These are phyloP conservation scores for Phytophthora capsici DNA, from an alignment of 352 stramenopile genomes.

Conservation along the genomic window DNA sequence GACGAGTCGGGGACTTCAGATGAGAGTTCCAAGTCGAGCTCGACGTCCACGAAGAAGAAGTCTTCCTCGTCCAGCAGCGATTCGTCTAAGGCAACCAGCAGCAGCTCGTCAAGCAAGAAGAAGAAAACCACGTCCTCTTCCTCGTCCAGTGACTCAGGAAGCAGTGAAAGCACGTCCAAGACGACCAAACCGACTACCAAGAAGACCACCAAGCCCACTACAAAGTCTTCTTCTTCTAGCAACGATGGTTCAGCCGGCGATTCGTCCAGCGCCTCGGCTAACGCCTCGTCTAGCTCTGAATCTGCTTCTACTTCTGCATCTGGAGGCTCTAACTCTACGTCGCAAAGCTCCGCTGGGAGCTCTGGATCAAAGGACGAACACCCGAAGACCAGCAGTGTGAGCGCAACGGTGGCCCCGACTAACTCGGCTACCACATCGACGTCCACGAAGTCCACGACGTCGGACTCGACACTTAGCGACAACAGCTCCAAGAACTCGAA, in stretches of 20 bases:
- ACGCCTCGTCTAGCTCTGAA: conserved; percentile 17
- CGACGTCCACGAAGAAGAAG: conserved; percentile 32
- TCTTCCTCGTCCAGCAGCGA: conserved; percentile 37
- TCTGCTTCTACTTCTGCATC: conserved; percentile 25
- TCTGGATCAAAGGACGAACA: conserved; percentile 23
- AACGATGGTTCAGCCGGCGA: conserved; percentile 21
- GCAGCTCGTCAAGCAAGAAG: conserved; percentile 28
- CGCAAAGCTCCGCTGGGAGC: conserved; percentile 18
- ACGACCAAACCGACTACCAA: conserved; percentile 36
- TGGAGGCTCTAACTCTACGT: conserved; percentile 18
- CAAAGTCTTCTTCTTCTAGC: conserved; percentile 37
- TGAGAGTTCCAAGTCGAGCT: conserved; percentile 20
- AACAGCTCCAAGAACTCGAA: conserved; percentile 38
- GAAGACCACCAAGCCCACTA: conserved; percentile 36
- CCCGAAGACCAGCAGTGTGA: conserved; percentile 24
- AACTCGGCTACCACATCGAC: conserved; percentile 17
- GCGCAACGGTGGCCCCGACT: conserved; percentile 23
- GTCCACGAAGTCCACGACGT: conserved; percentile 32
- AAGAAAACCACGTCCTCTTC: conserved; percentile 30
- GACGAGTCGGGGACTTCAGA: conserved; percentile 20
- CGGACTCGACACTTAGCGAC: conserved; percentile 30
- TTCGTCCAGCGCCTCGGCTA: conserved; percentile 19
- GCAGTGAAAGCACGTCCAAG: conserved; percentile 22
- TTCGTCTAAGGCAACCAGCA: conserved; percentile 36
- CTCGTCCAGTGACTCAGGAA: conserved; percentile 29